Conservation (phyloP, 768 basidiomycete genomes). For the Hericium rajendrae region DNA sequence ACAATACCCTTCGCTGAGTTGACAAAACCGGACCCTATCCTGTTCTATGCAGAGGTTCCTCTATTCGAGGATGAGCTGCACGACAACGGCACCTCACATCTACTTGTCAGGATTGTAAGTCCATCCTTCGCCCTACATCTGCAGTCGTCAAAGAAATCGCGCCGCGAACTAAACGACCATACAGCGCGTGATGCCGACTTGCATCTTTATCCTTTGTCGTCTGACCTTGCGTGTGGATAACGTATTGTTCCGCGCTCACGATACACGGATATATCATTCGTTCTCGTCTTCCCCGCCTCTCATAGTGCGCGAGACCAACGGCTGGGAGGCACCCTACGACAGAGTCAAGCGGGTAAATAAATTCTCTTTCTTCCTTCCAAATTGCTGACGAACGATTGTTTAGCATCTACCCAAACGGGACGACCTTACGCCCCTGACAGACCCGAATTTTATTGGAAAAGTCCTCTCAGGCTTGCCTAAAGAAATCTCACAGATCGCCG, state of each 20-base stretch:
- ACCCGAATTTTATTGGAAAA: constrained; percentile 74
- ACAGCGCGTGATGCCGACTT: constrained; percentile 95
- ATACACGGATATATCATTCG: constrained; percentile 85
- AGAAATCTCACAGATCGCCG: constrained; percentile 45
- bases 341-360: constrained; percentile 60
- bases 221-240: constrained; percentile 93
- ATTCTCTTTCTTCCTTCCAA: not conserved
- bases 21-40: constrained; percentile 84
- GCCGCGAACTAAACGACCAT: not conserved
- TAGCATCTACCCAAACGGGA: constrained; percentile 63
- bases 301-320: constrained; percentile 72
- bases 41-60: constrained; percentile 96
- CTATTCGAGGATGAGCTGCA: constrained; percentile 95
- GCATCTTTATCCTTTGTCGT: constrained; percentile 81
- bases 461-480: constrained; percentile 54
- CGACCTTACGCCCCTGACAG: constrained; percentile 84
- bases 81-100: constrained; percentile 85
- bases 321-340: constrained; percentile 88
- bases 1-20: constrained; percentile 78
- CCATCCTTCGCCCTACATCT: not conserved
- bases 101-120: constrained; percentile 82
- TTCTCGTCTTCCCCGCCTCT: constrained; percentile 52
- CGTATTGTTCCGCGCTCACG: constrained; percentile 84
- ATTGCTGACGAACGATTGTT: not conserved
- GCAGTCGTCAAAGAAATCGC: not conserved